Evolutionary conservation across 148 eudicot genomes (phyloP).

Genomic region (Nepenthes mirabilis): DNA sequence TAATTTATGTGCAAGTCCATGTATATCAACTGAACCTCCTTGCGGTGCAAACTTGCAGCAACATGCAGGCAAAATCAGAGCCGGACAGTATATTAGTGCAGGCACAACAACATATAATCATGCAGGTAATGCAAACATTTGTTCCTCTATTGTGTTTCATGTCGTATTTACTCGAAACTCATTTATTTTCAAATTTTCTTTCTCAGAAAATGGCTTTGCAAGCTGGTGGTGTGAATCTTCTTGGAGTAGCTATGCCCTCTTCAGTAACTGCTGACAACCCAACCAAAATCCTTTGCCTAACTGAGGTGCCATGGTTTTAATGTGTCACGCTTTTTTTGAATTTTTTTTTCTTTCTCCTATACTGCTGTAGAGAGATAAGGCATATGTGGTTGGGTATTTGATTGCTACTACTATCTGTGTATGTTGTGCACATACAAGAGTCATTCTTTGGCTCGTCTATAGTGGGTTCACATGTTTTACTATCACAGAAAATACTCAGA

Average conservation of each 20-base stretch:
- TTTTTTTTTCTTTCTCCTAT: no score
- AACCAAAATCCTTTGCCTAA: slow-evolving; percentile 77
- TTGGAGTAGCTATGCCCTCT: slow-evolving; percentile 13
- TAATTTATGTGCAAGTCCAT: neutral
- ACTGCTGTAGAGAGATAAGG: no score
- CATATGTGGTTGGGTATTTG: no score
- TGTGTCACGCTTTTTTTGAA: no score
- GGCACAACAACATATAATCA: slow-evolving; percentile 78
- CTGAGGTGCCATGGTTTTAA: slow-evolving; percentile 34
- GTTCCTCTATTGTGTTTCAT: neutral
- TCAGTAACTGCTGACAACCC: slow-evolving; percentile 28
- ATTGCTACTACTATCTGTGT: no score
- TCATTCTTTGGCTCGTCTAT: no score
- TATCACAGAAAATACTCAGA: neutral
- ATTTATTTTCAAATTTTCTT: neutral
- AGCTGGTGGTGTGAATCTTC: slow-evolving; percentile 39
- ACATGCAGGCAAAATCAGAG: slow-evolving; percentile 55
- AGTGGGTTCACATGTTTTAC: no score
- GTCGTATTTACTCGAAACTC: neutral
- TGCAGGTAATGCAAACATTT: slow-evolving; percentile 41
- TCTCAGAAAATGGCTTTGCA: slow-evolving; percentile 48
- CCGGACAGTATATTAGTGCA: slow-evolving; percentile 69
- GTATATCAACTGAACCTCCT: slow-evolving; percentile 1
- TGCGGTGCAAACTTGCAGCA: slow-evolving; percentile 22
- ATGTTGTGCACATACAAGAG: no score